Evolutionary conservation across 1,284 basidiomycete species (phyloP).

Genomic region (Sporisorium graminicola): DNA sequence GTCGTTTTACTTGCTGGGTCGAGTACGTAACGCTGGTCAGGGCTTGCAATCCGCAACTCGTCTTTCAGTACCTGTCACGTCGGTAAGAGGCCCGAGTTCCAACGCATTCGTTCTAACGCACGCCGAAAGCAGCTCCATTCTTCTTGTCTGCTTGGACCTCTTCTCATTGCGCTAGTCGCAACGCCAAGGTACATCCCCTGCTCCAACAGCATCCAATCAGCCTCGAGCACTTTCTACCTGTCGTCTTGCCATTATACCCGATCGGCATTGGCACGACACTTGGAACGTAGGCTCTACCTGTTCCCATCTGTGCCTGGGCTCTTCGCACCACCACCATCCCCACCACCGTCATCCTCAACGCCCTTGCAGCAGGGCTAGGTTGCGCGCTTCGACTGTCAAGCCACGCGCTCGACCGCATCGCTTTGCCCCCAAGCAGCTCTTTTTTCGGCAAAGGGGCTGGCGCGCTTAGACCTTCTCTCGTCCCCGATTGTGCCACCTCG

Average conservation of each 20-base stretch:
- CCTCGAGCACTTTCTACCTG: not conserved
- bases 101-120: constrained; percentile 1
- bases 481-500: not conserved
- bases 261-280: not conserved
- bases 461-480: not conserved
- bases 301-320: not conserved
- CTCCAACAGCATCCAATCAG: not conserved
- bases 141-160: constrained; percentile 2
- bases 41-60: not conserved
- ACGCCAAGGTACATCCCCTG: not conserved
- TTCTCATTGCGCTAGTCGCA: constrained; percentile 6
- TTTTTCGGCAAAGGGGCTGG: not conserved
- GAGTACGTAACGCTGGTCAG: not conserved
- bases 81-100: constrained; percentile 4
- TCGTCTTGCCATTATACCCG: not conserved
- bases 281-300: not conserved
- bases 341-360: not conserved
- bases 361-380: not conserved
- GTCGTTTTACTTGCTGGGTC: not conserved
- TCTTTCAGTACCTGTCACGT: not conserved
- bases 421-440: not conserved
- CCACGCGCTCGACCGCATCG: not conserved
- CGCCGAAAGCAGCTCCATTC: not conserved
- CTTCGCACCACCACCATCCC: not conserved
- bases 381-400: not conserved